Conservation (phyloP, 202 grass and related monocot genomes). For the Panicum hallii region DNA sequence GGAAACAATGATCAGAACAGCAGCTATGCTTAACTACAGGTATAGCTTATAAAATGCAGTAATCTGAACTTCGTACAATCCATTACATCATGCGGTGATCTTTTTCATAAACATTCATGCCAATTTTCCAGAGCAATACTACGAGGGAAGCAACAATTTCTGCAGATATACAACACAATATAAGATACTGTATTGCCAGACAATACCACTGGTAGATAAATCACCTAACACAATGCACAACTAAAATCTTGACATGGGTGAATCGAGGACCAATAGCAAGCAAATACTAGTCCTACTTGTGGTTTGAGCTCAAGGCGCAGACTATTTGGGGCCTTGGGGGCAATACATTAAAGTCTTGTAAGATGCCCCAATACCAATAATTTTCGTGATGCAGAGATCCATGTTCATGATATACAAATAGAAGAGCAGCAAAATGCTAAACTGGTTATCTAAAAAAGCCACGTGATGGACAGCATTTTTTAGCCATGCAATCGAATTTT, state of each 20-base stretch:
- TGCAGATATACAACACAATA: not conserved
- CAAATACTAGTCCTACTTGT: no score
- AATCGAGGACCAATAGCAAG: not conserved
- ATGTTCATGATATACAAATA: constrained; percentile 16
- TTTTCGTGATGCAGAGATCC: not conserved
- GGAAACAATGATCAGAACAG: not conserved
- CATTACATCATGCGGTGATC: not conserved
- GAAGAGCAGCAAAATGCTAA: constrained; percentile 1
- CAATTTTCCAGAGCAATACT: not conserved
- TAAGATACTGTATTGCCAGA: not conserved
- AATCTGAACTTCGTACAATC: not conserved
- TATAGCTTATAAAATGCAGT: not conserved
- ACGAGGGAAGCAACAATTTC: not conserved
- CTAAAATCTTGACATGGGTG: not conserved
- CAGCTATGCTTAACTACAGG: not conserved
- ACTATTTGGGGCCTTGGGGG: not conserved
- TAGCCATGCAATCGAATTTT: not conserved
- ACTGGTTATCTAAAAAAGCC: not conserved
- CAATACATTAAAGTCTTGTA: no score
- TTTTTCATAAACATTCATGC: not conserved
- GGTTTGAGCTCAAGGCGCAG: not conserved
- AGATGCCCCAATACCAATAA: no score
- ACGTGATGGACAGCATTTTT: not conserved
- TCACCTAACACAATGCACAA: not conserved
- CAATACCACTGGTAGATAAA: not conserved